A percentile compares a stretch with the other conserved stretches of the same genome.
phyloP scores from a whole-genome alignment of 495 filamentous ascomycete species.

The Penicillium steckii region DNA sequence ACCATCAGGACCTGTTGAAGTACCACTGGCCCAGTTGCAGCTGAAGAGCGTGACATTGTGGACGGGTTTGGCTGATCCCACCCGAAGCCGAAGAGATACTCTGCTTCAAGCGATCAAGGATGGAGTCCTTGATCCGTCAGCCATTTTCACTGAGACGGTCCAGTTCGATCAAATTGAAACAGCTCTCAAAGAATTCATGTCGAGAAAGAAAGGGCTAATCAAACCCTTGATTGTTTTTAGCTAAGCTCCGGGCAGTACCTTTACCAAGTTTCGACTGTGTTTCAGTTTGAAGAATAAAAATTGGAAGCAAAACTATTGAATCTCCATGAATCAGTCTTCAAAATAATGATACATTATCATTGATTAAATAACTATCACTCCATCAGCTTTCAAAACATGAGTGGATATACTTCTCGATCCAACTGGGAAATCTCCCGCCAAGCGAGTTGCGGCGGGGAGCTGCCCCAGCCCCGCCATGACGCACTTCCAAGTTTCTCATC shows the following conservation, averaged over 20 bases:
- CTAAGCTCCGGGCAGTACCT: too few species aligned
- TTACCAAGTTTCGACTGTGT: too few species aligned
- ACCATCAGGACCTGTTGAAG: background rate
- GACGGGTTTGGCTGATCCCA: background rate
- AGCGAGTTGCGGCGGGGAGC: background rate
- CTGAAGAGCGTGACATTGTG: background rate
- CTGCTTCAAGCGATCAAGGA: background rate
- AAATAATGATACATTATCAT: too few species aligned
- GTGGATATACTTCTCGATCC: too few species aligned
- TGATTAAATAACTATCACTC: too few species aligned
- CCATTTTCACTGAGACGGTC: background rate
- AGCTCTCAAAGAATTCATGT: background rate
- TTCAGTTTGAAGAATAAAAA: too few species aligned
- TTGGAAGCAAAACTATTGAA: too few species aligned
- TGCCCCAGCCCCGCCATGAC: background rate
- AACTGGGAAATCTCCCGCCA: too few species aligned
- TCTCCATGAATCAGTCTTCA: too few species aligned
- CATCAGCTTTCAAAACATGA: too few species aligned
- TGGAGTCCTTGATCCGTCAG: background rate
- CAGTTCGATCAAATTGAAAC: background rate
- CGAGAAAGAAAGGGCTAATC: background rate
- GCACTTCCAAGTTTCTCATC: background rate
- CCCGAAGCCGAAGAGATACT: background rate
- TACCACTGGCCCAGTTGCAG: background rate
- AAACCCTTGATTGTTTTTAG: constrained; percentile 1